Base-by-base conservation (phyloP, 1,284 basidiomycete genomes). In the Bjerkandera adusta region DNA sequence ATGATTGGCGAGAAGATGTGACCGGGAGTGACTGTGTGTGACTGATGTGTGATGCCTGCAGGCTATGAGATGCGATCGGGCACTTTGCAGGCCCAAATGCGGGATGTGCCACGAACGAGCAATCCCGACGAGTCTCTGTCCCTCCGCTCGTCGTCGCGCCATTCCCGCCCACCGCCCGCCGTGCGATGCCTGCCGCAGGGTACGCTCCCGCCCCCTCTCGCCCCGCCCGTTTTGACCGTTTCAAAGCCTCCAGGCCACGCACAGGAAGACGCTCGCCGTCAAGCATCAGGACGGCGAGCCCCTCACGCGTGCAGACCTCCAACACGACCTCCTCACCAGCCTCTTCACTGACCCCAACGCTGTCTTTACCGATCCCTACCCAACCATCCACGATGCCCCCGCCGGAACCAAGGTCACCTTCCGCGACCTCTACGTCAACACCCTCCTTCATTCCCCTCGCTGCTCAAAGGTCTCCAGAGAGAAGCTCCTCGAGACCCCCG, bases 401-500 rank as follows among this genome's bases (percentile, higher is more conserved):
- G 69, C 72, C 42, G 71, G 71, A 48, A 73, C 70, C 38, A 81
- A 75, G 61, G 73, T 88, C 64, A 81, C 82, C 43, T 95, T 96
- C 63, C 78, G 83, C 54, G 88, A 93, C 63, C 77, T 95, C 53
- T 96, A 94, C 66, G 76, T 92, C 51, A 84, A 87, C 59, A 80
- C 88, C 11, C 64, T 94, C 49, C 80, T 87, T 63, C 81, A 83
- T 63, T 90, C 88, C 22, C 77, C 73, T 54, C 89, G 87, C 68
- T 92, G 89, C 65, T 92, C 92, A 47, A 91, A 90, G 67, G 84
- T 87, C 21, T 79, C 92, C 62, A 85, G 88, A 61, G 88, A 93
- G 62, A 92, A 91, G 66, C 86, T 93, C 75, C 61, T 80, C 36
- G 85, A 89, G 46, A 85, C 80, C 1, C 86, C 87, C 26, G 79